Percentiles rank a stretch among this genome's conserved stretches.
phyloP scores from a whole-genome alignment of 2,329 filamentous ascomycete species.

The Arthrobotrys conoides region DNA sequence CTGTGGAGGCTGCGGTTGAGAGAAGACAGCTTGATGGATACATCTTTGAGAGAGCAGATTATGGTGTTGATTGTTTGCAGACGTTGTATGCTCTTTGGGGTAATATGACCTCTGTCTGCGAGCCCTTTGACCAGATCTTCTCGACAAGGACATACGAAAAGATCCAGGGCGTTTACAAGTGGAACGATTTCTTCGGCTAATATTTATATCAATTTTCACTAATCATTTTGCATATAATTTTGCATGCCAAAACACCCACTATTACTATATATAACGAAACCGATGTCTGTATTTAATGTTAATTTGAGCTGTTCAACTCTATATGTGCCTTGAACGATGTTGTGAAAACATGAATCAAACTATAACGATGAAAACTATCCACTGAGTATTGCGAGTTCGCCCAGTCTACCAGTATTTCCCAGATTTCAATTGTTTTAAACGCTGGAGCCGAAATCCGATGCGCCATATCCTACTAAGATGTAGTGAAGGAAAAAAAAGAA shows the following conservation, averaged over 20 bases:
- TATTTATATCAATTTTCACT: background rate
- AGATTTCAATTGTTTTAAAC: too few relatives aligned
- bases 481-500: too few relatives aligned
- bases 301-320: too few relatives aligned
- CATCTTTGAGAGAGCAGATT: constrained; percentile 34
- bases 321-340: too few relatives aligned
- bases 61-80: constrained; percentile 28
- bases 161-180: constrained; percentile 10
- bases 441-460: too few relatives aligned
- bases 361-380: too few relatives aligned
- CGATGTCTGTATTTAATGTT: background rate
- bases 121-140: constrained; percentile 16
- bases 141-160: constrained; percentile 16
- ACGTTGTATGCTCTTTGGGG: constrained; percentile 27
- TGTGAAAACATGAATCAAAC: too few relatives aligned
- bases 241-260: background rate
- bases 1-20: background rate
- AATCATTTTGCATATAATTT: background rate
- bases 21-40: constrained; percentile 29
- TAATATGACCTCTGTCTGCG: constrained; percentile 12
- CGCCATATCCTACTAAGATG: too few relatives aligned
- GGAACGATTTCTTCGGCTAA: constrained; percentile 26
- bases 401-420: background rate
- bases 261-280: too few relatives aligned
- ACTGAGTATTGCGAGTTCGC: too few relatives aligned